phyloP scores from a whole-genome alignment of 257 asterid genomes.

The Solanum chiquidenum region DNA sequence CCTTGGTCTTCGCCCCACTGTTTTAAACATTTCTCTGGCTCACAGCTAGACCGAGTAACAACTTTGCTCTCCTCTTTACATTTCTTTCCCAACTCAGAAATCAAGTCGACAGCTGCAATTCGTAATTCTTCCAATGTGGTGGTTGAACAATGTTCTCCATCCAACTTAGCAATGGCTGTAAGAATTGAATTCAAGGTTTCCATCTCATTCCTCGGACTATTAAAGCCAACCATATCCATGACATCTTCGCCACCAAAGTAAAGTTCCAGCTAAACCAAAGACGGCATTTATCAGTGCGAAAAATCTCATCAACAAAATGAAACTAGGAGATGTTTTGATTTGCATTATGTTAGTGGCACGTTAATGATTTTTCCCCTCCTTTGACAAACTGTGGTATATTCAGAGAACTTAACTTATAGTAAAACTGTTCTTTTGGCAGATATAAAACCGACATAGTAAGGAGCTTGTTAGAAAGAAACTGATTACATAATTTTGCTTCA shows the following conservation, averaged over 20 bases:
- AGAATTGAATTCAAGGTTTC: constrained; percentile 65
- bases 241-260: constrained; percentile 50
- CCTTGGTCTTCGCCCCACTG: constrained; percentile 70
- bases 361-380: not conserved
- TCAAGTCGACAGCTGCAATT: constrained; percentile 30
- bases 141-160: constrained; percentile 6
- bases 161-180: constrained; percentile 32
- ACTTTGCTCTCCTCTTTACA: constrained; percentile 32
- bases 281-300: not conserved
- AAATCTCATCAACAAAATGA: not conserved
- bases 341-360: not conserved
- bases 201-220: constrained; percentile 76
- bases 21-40: constrained; percentile 42
- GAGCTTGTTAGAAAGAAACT: not conserved
- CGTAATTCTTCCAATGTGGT: constrained; percentile 23
- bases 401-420: not conserved
- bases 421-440: not conserved
- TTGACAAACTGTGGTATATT: not conserved
- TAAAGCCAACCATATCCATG: constrained; percentile 17
- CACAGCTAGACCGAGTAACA: constrained; percentile 22
- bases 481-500: not conserved
- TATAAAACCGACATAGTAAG: not conserved
- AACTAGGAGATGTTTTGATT: not conserved
- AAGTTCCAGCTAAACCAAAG: constrained; percentile 61
- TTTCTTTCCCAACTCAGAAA: constrained; percentile 37